phyloP scores from a whole-genome alignment of 1,284 basidiomycete species.

The Acaromyces ingoldii region DNA sequence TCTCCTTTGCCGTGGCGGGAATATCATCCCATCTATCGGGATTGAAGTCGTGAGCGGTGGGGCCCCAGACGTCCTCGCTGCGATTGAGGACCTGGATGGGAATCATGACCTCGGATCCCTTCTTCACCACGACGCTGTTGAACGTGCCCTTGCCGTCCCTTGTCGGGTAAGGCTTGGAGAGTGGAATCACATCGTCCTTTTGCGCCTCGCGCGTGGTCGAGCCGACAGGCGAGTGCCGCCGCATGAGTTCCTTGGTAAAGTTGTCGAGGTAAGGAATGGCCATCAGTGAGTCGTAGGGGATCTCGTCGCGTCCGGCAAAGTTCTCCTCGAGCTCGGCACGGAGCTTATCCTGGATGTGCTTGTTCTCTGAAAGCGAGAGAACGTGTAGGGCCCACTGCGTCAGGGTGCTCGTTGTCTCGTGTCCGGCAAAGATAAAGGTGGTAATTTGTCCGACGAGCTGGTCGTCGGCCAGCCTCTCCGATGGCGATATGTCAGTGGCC shows the following conservation, averaged over 20 bases:
- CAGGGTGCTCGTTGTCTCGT: conserved; percentile 46
- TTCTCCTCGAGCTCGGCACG: conserved; percentile 36
- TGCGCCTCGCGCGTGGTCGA: conserved; percentile 26
- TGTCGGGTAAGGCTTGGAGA: conserved; percentile 27
- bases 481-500: conserved; percentile 28
- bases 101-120: conserved; percentile 28
- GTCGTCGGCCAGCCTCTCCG: conserved; percentile 30
- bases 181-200: conserved; percentile 29
- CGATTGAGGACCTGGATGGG: conserved; percentile 33
- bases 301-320: conserved; percentile 17
- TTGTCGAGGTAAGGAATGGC: conserved; percentile 36
- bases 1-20: conserved; percentile 14
- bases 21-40: conserved; percentile 39
- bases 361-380: conserved; percentile 19
- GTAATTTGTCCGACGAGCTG: conserved; percentile 44
- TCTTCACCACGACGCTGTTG: conserved; percentile 25
- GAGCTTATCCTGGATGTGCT: conserved; percentile 22
- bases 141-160: conserved; percentile 25
- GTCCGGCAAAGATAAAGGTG: conserved; percentile 44
- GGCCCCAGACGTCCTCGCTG: conserved; percentile 29
- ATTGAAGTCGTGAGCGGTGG: conserved; percentile 25
- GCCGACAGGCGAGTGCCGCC: conserved; percentile 27
- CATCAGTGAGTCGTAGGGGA: conserved; percentile 34
- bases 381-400: conserved; percentile 39
- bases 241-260: conserved; percentile 37